Evolutionary conservation across 1,284 basidiomycete genomes (phyloP).

Genomic region (Mycena sp.): DNA sequence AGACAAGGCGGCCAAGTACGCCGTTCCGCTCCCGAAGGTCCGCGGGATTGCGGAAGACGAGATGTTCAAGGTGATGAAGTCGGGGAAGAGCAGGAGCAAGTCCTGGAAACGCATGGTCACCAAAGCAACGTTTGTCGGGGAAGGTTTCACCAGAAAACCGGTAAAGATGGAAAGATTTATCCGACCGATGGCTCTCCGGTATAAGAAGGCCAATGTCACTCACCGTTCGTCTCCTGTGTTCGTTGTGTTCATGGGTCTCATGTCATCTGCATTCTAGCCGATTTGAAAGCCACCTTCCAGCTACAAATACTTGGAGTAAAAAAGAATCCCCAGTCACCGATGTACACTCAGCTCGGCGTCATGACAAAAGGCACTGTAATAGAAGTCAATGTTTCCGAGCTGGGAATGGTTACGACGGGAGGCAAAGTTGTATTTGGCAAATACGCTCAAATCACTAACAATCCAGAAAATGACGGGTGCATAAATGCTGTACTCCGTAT

Average conservation of each 20-base stretch:
- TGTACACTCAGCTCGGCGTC: slow-evolving; percentile 96
- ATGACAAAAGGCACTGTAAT: slow-evolving; percentile 99
- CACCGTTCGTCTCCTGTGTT: slow-evolving; percentile 77
- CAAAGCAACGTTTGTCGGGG: slow-evolving; percentile 98
- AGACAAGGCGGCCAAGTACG: slow-evolving; percentile 98
- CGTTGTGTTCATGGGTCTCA: slow-evolving; percentile 3
- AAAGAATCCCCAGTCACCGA: slow-evolving; percentile 99
- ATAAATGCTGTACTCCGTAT: slow-evolving; percentile 91
- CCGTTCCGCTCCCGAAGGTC: slow-evolving; percentile 96
- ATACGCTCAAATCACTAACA: slow-evolving; percentile 97
- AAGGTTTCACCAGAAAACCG: slow-evolving; percentile 97
- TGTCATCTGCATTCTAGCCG: slow-evolving; percentile 64
- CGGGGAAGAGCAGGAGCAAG: slow-evolving; percentile 97
- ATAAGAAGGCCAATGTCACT: slow-evolving; percentile 99
- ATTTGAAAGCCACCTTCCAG: slow-evolving; percentile 98
- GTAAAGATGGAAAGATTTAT: slow-evolving; percentile 99
- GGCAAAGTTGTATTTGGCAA: slow-evolving; percentile 94
- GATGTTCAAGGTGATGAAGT: slow-evolving; percentile 99
- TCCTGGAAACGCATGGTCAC: slow-evolving; percentile 99
- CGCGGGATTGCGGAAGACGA: slow-evolving; percentile 99
- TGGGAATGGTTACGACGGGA: slow-evolving; percentile 98
- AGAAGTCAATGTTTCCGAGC: slow-evolving; percentile 97
- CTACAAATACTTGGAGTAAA: slow-evolving; percentile 98
- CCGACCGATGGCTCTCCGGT: slow-evolving; percentile 95
- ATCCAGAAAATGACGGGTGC: slow-evolving; percentile 97